Conservation (phyloP, 176 grass and related monocot genomes). For the Panicum miliaceum region DNA sequence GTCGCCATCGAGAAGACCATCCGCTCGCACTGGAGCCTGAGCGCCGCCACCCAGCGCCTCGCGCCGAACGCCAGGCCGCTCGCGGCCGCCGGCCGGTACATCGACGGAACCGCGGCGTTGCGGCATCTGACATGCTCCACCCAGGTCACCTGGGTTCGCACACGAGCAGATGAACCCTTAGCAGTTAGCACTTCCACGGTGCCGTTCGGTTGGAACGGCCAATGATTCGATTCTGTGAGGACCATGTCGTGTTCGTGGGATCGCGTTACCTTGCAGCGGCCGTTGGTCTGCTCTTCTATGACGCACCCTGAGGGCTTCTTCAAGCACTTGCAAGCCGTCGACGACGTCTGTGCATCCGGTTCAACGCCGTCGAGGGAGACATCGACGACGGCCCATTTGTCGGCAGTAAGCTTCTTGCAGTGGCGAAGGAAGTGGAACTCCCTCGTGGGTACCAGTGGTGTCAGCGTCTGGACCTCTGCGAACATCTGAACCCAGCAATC, state of each 20-base stretch:
- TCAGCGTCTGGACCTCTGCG: constrained; percentile 78
- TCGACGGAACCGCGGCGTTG: constrained; percentile 40
- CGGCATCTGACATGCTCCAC: constrained; percentile 74
- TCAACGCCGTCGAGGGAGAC: constrained; percentile 55
- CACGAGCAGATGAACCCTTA: not conserved
- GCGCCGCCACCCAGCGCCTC: constrained; percentile 71
- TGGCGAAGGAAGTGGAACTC: constrained; percentile 70
- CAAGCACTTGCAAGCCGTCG: constrained; percentile 34
- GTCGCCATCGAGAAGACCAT: constrained; percentile 83
- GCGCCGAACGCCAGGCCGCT: constrained; percentile 77
- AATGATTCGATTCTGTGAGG: no score
- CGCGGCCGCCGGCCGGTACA: constrained; percentile 51
- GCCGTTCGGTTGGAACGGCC: not conserved
- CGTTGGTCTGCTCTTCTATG: constrained; percentile 67
- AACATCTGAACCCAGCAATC: constrained; percentile 63
- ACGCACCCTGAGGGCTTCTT: constrained; percentile 77
- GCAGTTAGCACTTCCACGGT: not conserved
- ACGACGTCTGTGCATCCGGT: constrained; percentile 36
- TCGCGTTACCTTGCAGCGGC: constrained; percentile 65
- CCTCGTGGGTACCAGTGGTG: constrained; percentile 67
- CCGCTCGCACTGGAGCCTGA: constrained; percentile 78
- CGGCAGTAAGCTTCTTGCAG: constrained; percentile 58
- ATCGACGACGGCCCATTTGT: constrained; percentile 74
- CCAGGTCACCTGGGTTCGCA: constrained; percentile 59
- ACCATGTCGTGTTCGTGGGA: not conserved